phyloP scores from a whole-genome alignment of 2,329 filamentous ascomycete genomes.

The Claviceps lovelessii region DNA sequence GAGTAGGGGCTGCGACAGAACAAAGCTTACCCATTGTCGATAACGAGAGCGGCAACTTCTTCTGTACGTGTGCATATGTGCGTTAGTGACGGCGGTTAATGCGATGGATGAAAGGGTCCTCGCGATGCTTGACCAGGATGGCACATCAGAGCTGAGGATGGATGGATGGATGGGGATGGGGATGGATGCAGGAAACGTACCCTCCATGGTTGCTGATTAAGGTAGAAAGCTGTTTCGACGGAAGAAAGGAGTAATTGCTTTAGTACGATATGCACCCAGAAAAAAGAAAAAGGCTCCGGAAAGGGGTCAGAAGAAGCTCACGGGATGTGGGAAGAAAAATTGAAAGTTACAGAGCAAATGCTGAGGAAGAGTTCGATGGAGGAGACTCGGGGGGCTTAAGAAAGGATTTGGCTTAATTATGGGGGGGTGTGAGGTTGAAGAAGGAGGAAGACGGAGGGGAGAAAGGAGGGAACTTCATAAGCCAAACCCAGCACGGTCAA shows the following conservation, averaged over 20 bases:
- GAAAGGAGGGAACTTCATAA: slow-evolving; percentile 15
- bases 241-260: slow-evolving; percentile 8
- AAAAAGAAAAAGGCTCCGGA: neutral
- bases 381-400: slow-evolving; percentile 6
- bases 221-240: slow-evolving; percentile 17
- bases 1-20: slow-evolving; percentile 11
- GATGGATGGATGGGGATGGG: slow-evolving; percentile 1
- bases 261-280: slow-evolving; percentile 1
- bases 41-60: slow-evolving; percentile 99
- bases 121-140: neutral
- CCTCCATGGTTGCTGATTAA: slow-evolving; percentile 42
- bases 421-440: slow-evolving; percentile 15
- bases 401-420: slow-evolving; percentile 7
- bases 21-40: slow-evolving; percentile 98
- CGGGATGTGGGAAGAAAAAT: slow-evolving; percentile 6
- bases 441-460: slow-evolving; percentile 20
- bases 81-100: slow-evolving; percentile 25
- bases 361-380: slow-evolving; percentile 10
- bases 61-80: slow-evolving; percentile 44
- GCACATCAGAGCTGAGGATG: neutral
- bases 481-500: neutral
- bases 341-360: slow-evolving; percentile 5
- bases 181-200: slow-evolving; percentile 22
- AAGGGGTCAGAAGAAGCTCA: slow-evolving; percentile 9
- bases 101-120: neutral